Base-by-base conservation (phyloP, 2,329 filamentous ascomycete species). In the Phialophora verrucosa region DNA sequence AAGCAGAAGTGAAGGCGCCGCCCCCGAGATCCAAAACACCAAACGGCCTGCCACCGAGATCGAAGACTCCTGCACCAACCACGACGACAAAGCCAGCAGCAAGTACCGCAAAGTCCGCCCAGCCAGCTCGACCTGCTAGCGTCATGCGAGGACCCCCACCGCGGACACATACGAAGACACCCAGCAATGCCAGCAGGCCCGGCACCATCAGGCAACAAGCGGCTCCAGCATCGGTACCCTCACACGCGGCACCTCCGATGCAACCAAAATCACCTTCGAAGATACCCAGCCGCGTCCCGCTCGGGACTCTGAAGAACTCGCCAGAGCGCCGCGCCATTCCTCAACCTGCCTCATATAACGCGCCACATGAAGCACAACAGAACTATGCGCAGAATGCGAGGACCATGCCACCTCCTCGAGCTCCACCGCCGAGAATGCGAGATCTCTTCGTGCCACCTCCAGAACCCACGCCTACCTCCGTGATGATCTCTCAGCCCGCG, bases 351-450 rank as follows among this genome's bases (percentile, higher is more conserved):
- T 72, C 54, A 59, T 72, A 64, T 68, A 73, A 56, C n/a, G 31
- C 51, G 44, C 65, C 63, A 8, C 12, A 23, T 49, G 59, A 66
- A 50, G 47, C 58, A 29, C 68, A 69, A 27, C 67, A 67, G 29
- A 70, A 70, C 53, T 71, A 62, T 49, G 64, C 65, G 1, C 69
- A 67, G 59, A 70, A 80, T 55, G 67, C 79, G 50, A 74, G 77
- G 25, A 79, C 78, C 67, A 80, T 81, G 77, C 85, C 84, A 29
- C 85, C 86, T 59, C 86, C 86, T 74, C 84, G 88, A 68, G 89
- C 89, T 1, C 92, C 92, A 42, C 93, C 93, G 12, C 94, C 94
- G 57, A 95, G 93, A 77, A 97, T 98, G 93, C 89, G 94, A 70
- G 92, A 96, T 50, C 83, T 97, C 32, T 87, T 88, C 69, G 78